Base-by-base conservation (phyloP, 768 basidiomycete species). In the Lentinula sp. region DNA sequence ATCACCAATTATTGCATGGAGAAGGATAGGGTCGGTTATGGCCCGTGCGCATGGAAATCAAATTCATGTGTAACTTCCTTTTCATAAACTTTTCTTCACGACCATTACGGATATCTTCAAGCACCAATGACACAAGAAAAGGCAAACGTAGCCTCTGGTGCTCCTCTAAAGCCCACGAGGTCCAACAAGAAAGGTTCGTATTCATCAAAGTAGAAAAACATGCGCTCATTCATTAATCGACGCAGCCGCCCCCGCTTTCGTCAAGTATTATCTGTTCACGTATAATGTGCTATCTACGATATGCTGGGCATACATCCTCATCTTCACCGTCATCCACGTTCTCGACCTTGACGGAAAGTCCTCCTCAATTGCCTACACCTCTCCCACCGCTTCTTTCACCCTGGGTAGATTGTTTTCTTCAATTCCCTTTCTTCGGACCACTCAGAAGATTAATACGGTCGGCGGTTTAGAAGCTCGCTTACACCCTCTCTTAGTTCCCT, bases 271-370 rank as follows among this genome's bases (percentile, higher is more conserved):
- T 75, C 81, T 98, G 3, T 66, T 91, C 59, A 70, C 75, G 0
- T 98, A 95, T 81, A 97, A 98, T 75, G 65, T 81, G 64, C 67
- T 87, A 39, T 94, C 93, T 0, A 77, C 88, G 0, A 51, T 85
- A 13, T 88, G 87, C 49, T 98, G 95, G 95, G 71, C 72, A 0
- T 84, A 84, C 71, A 73, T 96, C 62, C 85, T 96, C 65, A 62
- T 77, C 68, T 69, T 76, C 54, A 83, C 84, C 60, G 58, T 86
- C 65, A 64, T 73, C 63, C 82, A 85, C 67, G 69, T 89, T 62
- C 68, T 75, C 65, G 74, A 79, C 59, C 65, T 78, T 40, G 78
- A 80, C 49, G 77, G 78, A 54, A 66, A 72, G 37, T 74, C 76
- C 11, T 70, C 74, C 42, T 61, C 65, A 18, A 49, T 73, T 21